Conservation (phyloP, 352 stramenopile species). For the Globisporangium perplexum region DNA sequence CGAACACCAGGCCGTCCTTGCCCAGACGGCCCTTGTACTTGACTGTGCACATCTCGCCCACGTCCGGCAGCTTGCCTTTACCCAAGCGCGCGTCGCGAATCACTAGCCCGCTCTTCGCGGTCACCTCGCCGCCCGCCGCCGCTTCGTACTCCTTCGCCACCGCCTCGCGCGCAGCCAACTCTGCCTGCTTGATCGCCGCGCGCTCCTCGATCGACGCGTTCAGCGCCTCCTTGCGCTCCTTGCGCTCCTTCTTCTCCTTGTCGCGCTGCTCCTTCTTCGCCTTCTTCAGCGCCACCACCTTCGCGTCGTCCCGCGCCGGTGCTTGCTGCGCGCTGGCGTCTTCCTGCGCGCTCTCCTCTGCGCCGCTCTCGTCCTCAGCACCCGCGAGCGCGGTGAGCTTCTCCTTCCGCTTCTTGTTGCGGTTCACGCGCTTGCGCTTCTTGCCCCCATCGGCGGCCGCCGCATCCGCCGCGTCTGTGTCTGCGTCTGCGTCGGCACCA, state of each 20-base stretch:
- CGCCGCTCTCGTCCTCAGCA: conserved; percentile 16
- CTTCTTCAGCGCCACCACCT: conserved; percentile 10
- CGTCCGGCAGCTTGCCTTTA: conserved; percentile 35
- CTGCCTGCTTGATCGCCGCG: conserved; percentile 18
- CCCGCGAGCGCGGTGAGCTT: conserved; percentile 13
- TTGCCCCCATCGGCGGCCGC: conserved; percentile 3
- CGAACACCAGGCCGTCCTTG: conserved; percentile 59
- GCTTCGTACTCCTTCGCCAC: conserved; percentile 50
- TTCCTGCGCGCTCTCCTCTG: not conserved
- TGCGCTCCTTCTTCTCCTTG: conserved; percentile 27
- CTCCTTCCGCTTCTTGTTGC: conserved; percentile 17
- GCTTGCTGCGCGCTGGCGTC: conserved; percentile 7
- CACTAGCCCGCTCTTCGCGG: conserved; percentile 44
- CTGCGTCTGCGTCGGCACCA: not conserved
- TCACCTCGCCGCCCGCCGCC: conserved; percentile 44
- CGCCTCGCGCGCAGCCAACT: conserved; percentile 34
- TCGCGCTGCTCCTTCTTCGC: conserved; percentile 13
- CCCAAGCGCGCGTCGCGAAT: conserved; percentile 53
- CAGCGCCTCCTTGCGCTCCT: conserved; percentile 21
- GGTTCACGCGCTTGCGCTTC: conserved; percentile 26
- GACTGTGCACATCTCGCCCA: conserved; percentile 70
- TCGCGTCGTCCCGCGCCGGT: conserved; percentile 7
- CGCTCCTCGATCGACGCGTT: conserved; percentile 17
- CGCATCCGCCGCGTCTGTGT: too few relatives aligned
- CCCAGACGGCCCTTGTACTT: conserved; percentile 60